phyloP scores from a whole-genome alignment of 345 rosid species.

The Aegle marmelos region DNA sequence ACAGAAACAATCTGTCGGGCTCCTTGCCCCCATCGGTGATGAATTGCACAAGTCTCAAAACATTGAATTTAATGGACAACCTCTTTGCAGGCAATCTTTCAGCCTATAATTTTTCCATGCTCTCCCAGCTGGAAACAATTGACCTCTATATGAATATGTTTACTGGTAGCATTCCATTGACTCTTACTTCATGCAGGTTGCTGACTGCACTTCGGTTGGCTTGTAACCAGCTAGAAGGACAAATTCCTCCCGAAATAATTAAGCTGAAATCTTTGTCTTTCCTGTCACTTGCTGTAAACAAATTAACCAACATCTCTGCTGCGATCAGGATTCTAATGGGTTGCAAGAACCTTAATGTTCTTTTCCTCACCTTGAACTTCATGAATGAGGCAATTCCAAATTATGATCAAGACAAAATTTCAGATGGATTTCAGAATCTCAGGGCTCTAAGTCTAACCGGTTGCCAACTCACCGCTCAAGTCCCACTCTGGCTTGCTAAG shows the following conservation, averaged over 20 bases:
- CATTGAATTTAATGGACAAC: slow-evolving; percentile 5
- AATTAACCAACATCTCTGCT: slow-evolving; percentile 24
- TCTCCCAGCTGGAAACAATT: not conserved
- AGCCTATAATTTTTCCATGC: not conserved
- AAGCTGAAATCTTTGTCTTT: slow-evolving; percentile 7
- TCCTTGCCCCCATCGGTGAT: not conserved
- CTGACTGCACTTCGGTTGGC: slow-evolving; percentile 8
- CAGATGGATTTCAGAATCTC: slow-evolving; percentile 26
- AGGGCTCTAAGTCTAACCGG: slow-evolving; percentile 20
- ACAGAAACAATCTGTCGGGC: not conserved
- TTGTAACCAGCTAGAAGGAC: not conserved
- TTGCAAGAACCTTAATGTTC: slow-evolving; percentile 28
- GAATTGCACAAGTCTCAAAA: slow-evolving; percentile 6
- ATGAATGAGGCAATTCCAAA: slow-evolving; percentile 14
- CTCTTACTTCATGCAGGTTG: not conserved
- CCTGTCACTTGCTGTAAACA: slow-evolving; percentile 18
- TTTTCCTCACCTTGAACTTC: not conserved
- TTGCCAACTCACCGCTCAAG: slow-evolving; percentile 22
- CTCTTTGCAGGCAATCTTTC: slow-evolving; percentile 1
- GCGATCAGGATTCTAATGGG: slow-evolving; percentile 27
- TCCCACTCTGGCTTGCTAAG: slow-evolving; percentile 27
- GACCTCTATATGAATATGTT: not conserved
- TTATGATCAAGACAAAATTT: slow-evolving; percentile 6
- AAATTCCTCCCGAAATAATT: not conserved
- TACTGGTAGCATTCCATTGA: not conserved